phyloP scores from a whole-genome alignment of 169 alveolate genomes.

The Eimeria mitis region DNA sequence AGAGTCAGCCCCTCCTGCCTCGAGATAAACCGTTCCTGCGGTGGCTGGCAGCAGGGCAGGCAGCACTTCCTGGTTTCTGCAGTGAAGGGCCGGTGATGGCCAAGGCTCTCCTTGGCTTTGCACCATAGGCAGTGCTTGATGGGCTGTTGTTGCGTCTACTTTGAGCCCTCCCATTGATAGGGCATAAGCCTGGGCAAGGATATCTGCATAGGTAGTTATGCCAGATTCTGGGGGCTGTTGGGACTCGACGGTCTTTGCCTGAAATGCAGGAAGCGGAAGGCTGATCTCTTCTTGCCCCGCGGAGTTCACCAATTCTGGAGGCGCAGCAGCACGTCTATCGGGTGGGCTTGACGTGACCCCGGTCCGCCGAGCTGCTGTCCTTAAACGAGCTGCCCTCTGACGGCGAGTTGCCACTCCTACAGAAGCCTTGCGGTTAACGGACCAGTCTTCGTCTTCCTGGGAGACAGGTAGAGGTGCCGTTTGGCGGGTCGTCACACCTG shows the following conservation, averaged over 20 bases:
- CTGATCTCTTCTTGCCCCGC: slow-evolving; percentile 3
- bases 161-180: background rate
- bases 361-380: background rate
- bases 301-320: background rate
- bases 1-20: slow-evolving; percentile 26
- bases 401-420: slow-evolving; percentile 44
- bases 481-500: slow-evolving; percentile 10
- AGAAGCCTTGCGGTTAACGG: slow-evolving; percentile 12
- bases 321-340: background rate
- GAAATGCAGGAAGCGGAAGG: background rate
- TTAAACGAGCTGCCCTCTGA: slow-evolving; percentile 40
- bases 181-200: slow-evolving; percentile 31
- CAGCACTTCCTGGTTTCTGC: slow-evolving; percentile 1
- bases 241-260: background rate
- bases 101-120: slow-evolving; percentile 12
- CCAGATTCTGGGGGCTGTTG: slow-evolving; percentile 15
- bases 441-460: slow-evolving; percentile 25
- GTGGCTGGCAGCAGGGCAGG: background rate
- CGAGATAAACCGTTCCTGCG: slow-evolving; percentile 33
- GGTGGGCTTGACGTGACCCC: background rate
- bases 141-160: background rate
- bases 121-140: background rate
- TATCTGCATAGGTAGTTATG: slow-evolving; percentile 8
- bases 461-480: background rate
- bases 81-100: background rate